Evolutionary conservation across 192 early-diverging fungal genomes (phyloP).

Genomic region (Gonapodya prolifera): DNA sequence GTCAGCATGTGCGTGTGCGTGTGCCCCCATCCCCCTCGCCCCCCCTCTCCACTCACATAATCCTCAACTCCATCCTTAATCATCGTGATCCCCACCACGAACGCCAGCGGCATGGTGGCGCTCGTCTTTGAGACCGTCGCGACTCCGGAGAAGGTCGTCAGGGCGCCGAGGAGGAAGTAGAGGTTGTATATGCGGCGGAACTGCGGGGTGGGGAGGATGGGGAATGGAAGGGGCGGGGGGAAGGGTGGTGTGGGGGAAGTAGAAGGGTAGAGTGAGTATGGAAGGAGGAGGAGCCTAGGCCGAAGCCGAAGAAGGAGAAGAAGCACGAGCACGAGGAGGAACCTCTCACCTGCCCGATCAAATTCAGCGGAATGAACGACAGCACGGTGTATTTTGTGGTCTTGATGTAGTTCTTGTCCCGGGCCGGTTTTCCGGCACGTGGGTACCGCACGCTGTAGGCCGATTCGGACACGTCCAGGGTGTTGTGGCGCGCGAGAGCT

Average conservation of each 20-base stretch:
- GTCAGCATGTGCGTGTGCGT: too few species aligned
- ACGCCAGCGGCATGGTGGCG: constrained; percentile 25
- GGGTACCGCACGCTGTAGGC: neutral
- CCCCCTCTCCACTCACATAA: constrained; percentile 12
- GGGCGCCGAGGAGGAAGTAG: constrained; percentile 41
- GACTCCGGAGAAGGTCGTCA: constrained; percentile 23
- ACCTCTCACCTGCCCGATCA: neutral
- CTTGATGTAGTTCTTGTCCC: constrained; percentile 1
- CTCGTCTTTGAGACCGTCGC: constrained; percentile 16
- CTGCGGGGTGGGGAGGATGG: neutral
- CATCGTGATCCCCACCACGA: constrained; percentile 32
- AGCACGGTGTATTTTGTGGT: constrained; percentile 4
- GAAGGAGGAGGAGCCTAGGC: too few species aligned
- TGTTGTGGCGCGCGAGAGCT: too few species aligned
- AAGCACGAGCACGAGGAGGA: too few species aligned
- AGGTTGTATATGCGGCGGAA: constrained; percentile 30
- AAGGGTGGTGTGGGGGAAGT: too few species aligned
- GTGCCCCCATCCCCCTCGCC: too few species aligned
- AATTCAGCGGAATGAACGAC: neutral
- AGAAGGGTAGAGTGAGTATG: too few species aligned
- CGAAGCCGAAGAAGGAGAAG: too few species aligned
- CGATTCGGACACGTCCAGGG: neutral
- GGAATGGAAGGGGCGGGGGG: neutral
- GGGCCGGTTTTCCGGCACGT: neutral
- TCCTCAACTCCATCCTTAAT: constrained; percentile 43